These are phyloP conservation scores for Geranomyces michiganensis DNA, from an alignment of 192 early-diverging fungal species.

Conservation along the genomic window DNA sequence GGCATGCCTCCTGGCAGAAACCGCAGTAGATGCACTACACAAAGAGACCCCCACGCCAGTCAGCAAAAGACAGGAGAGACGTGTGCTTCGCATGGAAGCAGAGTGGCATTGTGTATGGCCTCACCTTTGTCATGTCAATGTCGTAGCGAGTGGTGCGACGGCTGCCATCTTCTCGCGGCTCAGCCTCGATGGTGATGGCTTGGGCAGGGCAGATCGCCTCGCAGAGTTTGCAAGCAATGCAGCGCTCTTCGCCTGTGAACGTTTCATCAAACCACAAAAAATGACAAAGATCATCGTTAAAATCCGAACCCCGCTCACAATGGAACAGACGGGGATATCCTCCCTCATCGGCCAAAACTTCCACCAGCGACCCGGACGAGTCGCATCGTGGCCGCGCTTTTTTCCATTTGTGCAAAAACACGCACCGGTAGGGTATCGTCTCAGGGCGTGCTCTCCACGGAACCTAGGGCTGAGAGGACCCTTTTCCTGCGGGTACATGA, in stretches of 20 bases:
- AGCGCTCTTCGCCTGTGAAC: slow-evolving; percentile 87
- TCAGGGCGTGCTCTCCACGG: slow-evolving; percentile 94
- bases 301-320: too few species aligned
- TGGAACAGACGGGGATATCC: too few species aligned
- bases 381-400: neutral
- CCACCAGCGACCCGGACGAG: neutral
- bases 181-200: slow-evolving; percentile 98
- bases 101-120: neutral
- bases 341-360: neutral
- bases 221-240: slow-evolving; percentile 98
- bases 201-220: slow-evolving; percentile 97
- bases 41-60: too few species aligned
- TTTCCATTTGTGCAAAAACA: neutral
- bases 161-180: slow-evolving; percentile 91
- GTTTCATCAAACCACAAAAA: neutral
- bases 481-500: slow-evolving; percentile 96
- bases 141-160: slow-evolving; percentile 96
- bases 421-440: slow-evolving; percentile 90
- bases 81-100: too few species aligned
- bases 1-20: slow-evolving; percentile 95
- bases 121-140: slow-evolving; percentile 98
- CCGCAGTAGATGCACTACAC: slow-evolving; percentile 82
- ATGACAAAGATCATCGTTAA: too few species aligned
- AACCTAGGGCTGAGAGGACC: slow-evolving; percentile 90
- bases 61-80: too few species aligned